Evolutionary conservation across 495 filamentous ascomycete species (phyloP), one percentile per base, ranked within the genome.

Genomic region (Aspergillus hancockii): DNA sequence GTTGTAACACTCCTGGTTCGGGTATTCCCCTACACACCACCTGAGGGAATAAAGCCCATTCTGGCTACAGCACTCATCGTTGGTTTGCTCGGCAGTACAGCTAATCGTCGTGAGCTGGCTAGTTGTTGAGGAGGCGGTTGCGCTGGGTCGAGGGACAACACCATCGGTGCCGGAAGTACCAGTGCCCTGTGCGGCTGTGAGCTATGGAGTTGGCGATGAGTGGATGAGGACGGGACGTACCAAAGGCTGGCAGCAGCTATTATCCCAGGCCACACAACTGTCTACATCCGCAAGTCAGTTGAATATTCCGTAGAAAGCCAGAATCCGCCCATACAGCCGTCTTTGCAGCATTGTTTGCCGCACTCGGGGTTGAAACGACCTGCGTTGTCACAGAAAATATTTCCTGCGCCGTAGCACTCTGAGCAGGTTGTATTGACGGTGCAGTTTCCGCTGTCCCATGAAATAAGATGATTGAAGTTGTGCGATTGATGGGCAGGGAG

Each of bases 301-400:
- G 49, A 52, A 19, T 28, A 28, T 28, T 28, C 25, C 7, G 3
- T 28, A 52, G 28, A 21, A 38, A 22, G 28, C 7, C 18, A 40
- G 28, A 14, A 46, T 46, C n/a, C 23, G 21, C 10, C 25, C 57
- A 19, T 54, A 59, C 57, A 23, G 18, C 57, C 57, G 25, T 30
- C 51, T 23, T 54, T 49, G 41, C 57, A 60, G 51, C 57, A 60
- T 18, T 54, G 36, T 21, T 60, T 38, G 36, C 51, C 51, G 16
- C 49, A 40, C 32, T 54, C 40, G 10, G 57, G 57, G 19, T 60
- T 54, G 40, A 60, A 60, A 19, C 57, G 54, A 4, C 50, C 57
- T 22, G 51, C 41, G 10, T 54, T 49, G 40, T 60, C 57, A 22
- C 57, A 60, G 12, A 60, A 38, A 3, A 54, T 38, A 49, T 60